phyloP scores from a whole-genome alignment of 257 asterid genomes.

The Petrea volubilis region DNA sequence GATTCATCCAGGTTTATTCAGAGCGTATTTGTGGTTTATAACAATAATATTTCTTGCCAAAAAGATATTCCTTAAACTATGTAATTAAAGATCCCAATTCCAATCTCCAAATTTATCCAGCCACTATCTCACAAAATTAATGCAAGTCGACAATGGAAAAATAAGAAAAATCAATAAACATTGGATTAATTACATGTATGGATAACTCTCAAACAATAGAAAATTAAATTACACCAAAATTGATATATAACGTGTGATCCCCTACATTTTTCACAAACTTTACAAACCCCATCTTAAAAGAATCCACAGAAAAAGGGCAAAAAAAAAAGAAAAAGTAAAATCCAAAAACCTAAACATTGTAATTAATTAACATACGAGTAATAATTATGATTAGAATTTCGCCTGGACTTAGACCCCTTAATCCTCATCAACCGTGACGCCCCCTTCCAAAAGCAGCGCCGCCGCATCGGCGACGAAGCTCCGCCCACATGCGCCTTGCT shows the following conservation, averaged over 20 bases:
- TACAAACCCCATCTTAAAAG: too few species aligned
- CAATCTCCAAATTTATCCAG: too few species aligned
- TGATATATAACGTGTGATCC: background rate
- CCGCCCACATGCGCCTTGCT: slow-evolving; percentile 40
- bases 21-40: background rate
- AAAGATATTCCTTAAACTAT: background rate
- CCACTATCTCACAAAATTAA: background rate
- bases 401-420: slow-evolving; percentile 45
- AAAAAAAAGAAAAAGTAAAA: background rate
- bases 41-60: too few species aligned
- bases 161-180: background rate
- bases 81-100: background rate
- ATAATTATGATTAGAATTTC: slow-evolving; percentile 63
- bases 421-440: slow-evolving; percentile 46
- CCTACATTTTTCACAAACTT: slow-evolving; percentile 5
- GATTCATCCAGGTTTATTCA: too few species aligned
- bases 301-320: too few species aligned
- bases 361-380: slow-evolving; percentile 42
- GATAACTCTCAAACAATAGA: background rate
- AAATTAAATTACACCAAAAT: slow-evolving; percentile 15
- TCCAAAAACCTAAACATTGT: slow-evolving; percentile 17
- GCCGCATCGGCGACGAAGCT: slow-evolving; percentile 41
- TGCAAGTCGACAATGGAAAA: background rate
- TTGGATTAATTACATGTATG: slow-evolving; percentile 7
- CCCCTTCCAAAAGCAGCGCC: slow-evolving; percentile 69